Evolutionary conservation across 257 asterid genomes (phyloP), one percentile per base, ranked within the genome.

Genomic region (Mentha longifolia): DNA sequence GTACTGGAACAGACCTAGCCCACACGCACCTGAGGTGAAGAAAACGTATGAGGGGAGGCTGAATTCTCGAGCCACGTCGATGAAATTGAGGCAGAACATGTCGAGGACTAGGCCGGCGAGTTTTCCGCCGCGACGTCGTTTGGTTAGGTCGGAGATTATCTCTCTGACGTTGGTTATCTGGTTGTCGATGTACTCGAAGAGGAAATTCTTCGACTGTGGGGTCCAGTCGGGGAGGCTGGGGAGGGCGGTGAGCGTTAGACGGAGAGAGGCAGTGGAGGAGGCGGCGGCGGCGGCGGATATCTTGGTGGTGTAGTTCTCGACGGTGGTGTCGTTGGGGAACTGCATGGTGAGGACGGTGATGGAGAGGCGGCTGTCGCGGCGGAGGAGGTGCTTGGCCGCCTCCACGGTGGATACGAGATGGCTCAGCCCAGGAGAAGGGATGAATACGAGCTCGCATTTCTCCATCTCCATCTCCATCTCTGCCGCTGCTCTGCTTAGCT

Each of bases 391-490:
- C 80, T 85, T 83, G 66, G 91, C 87, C n/a, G 73, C 30, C 74
- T 83, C 86, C 10, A 87, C 82, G 71, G 83, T 68, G 61, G 92
- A 70, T 43, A 72, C 67, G 46, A 87, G 77, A 72, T 87, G 96
- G 43, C 96, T 85, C 74, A 76, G 78, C 52, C 84, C 82, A 1
- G 94, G 88, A 13, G 77, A 49, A 43, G 96, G 96, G 80, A 87
- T 76, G 83, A 89, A 82, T 28, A 87, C 61, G 1, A 89, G 63
- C 35, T 87, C 82, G 7, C 25, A 30, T 11, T 73, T 80, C 68
- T 52, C 78, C 81, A 60, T 50, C 12, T 5, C n/a, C n/a, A n/a
- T n/a, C n/a, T n/a, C n/a, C n/a, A n/a, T n/a, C n/a, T n/a, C n/a
- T n/a, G n/a, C n/a, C n/a, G n/a, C n/a, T n/a, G n/a, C n/a, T n/a